Conservation (phyloP, 129 eudicot genomes). For the Artemisia argyi region DNA sequence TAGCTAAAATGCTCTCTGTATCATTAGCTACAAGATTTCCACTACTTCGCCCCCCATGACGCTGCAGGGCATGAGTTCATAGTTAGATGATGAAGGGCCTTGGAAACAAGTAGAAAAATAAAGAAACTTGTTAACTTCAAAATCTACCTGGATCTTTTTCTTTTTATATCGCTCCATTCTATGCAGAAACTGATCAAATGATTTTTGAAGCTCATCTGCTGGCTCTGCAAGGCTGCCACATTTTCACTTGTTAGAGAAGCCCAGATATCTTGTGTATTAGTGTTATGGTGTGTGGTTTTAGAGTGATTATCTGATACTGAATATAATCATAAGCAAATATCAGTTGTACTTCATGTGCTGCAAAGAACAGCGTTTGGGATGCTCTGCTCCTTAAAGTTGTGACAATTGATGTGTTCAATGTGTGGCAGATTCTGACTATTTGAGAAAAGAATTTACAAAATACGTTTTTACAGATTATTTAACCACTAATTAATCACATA, state of each 20-base stretch:
- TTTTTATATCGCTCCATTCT: constrained; percentile 59
- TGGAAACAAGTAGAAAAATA: background rate
- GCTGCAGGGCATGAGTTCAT: constrained; percentile 39
- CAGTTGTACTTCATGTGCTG: background rate
- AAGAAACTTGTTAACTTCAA: background rate
- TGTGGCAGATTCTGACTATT: background rate
- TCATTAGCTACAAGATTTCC: constrained; percentile 16
- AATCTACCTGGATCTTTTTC: constrained; percentile 57
- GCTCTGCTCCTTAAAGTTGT: background rate
- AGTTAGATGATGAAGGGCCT: constrained; percentile 21
- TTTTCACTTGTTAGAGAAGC: constrained; percentile 19
- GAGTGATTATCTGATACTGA: background rate
- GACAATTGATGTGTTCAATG: background rate
- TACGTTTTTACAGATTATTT: background rate
- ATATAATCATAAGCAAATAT: background rate
- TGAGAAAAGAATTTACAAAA: background rate
- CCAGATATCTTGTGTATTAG: background rate
- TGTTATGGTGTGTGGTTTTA: constrained; percentile 9
- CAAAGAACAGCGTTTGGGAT: background rate
- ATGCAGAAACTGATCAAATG: constrained; percentile 79
- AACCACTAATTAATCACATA: background rate
- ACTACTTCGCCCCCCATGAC: constrained; percentile 39
- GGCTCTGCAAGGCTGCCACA: constrained; percentile 92
- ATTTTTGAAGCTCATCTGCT: constrained; percentile 69
- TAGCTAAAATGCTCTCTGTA: constrained; percentile 24